Conservation (phyloP, 2,329 filamentous ascomycete species). For the Dothideomycetes sp. region DNA sequence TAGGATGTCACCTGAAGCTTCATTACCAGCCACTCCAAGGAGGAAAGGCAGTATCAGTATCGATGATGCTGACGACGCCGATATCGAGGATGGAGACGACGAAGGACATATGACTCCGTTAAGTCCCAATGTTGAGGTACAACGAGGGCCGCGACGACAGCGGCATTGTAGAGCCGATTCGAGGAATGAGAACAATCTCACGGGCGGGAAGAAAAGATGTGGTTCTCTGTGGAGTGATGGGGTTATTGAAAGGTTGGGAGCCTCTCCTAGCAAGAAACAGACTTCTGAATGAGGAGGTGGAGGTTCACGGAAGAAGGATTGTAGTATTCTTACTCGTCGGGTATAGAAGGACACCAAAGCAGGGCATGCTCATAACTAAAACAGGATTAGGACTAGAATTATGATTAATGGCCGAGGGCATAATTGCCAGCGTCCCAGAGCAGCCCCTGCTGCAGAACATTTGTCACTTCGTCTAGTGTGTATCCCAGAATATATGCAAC, state of each 20-base stretch:
- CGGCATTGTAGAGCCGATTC: neutral
- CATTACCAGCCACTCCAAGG: too few species aligned
- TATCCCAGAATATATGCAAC: conserved; percentile 61
- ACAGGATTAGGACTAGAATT: neutral
- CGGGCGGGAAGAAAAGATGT: neutral
- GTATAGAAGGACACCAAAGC: too few species aligned
- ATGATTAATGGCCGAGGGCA: conserved; percentile 1
- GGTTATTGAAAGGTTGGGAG: neutral
- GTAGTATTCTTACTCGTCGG: neutral
- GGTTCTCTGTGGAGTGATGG: neutral
- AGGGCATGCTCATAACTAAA: too few species aligned
- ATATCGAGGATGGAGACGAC: neutral
- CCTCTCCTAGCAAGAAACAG: neutral
- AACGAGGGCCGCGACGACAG: conserved; percentile 4
- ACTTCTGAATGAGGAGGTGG: neutral
- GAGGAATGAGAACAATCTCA: neutral
- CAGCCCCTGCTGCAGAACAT: conserved; percentile 10
- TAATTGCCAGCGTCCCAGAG: conserved; percentile 6
- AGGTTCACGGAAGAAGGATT: neutral
- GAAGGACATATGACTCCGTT: conserved; percentile 3
- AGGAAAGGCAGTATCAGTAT: neutral
- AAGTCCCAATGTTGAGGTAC: conserved; percentile 9
- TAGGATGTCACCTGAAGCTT: too few species aligned
- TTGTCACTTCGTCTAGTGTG: conserved; percentile 16
- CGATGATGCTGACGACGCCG: neutral